phyloP scores from a whole-genome alignment of 768 basidiomycete genomes.

The Psilocybe tampanensis region DNA sequence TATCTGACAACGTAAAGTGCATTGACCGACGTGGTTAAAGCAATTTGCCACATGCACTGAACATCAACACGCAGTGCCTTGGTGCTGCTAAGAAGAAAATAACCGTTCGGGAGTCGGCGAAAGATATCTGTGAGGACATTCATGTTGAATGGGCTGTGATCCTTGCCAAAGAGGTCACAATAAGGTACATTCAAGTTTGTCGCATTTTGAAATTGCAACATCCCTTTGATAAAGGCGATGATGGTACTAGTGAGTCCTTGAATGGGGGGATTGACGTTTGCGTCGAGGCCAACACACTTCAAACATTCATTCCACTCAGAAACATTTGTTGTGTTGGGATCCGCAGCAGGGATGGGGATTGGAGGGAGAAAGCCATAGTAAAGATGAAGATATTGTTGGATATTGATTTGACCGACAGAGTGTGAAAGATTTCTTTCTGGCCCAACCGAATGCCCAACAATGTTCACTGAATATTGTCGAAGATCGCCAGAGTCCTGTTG shows the following conservation, averaged over 20 bases:
- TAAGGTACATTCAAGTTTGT: neutral
- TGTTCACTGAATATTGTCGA: neutral
- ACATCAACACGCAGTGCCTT: neutral
- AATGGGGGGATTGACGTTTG: neutral
- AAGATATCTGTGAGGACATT: neutral
- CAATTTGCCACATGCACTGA: neutral
- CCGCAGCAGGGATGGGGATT: neutral
- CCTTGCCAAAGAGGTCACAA: neutral
- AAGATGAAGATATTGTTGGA: neutral
- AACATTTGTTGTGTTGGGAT: neutral
- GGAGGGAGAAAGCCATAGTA: neutral
- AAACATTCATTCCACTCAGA: neutral
- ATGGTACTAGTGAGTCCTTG: neutral
- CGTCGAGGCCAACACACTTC: neutral
- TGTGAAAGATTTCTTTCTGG: neutral
- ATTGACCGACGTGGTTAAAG: neutral
- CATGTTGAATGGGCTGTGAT: neutral
- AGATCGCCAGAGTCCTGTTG: neutral
- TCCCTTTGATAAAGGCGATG: neutral
- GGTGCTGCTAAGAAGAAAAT: neutral
- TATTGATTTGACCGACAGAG: neutral
- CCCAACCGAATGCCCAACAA: neutral
- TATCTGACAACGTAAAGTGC: neutral
- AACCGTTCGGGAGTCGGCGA: neutral
- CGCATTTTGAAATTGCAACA: neutral